A percentile compares a stretch with the other conserved stretches of the same genome.
Conservation (phyloP, 805 yeast genomes). For the Saturnispora mendoncae region DNA sequence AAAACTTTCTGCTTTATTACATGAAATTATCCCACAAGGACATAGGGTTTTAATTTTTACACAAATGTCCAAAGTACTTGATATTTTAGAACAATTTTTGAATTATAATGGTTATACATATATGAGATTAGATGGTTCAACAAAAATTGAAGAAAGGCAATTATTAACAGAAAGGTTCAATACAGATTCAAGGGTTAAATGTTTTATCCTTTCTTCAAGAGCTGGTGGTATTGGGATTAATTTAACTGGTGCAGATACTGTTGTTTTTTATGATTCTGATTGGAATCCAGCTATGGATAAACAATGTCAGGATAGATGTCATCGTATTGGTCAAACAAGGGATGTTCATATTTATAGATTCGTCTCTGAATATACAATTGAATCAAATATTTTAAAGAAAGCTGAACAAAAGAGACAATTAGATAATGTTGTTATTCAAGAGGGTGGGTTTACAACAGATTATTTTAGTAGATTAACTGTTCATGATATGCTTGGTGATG, state of each 20-base stretch:
- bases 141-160: slow-evolving; percentile 95
- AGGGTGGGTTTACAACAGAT: slow-evolving; percentile 97
- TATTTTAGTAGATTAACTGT: slow-evolving; percentile 85
- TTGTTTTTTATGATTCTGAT: slow-evolving; percentile 94
- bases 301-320: slow-evolving; percentile 98
- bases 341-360: slow-evolving; percentile 96
- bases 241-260: slow-evolving; percentile 97
- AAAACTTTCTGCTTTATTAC: slow-evolving; percentile 64
- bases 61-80: slow-evolving; percentile 96
- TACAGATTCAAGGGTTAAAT: slow-evolving; percentile 75
- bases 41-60: slow-evolving; percentile 94
- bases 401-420: slow-evolving; percentile 92
- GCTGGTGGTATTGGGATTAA: slow-evolving; percentile 99
- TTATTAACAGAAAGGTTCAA: slow-evolving; percentile 88
- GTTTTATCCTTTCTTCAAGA: slow-evolving; percentile 86
- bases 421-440: slow-evolving; percentile 93
- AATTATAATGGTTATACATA: slow-evolving; percentile 92
- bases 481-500: slow-evolving; percentile 70
- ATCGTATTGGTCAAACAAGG: slow-evolving; percentile 95
- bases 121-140: slow-evolving; percentile 94
- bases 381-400: slow-evolving; percentile 84
- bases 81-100: slow-evolving; percentile 83
- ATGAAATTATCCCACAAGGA: slow-evolving; percentile 72
- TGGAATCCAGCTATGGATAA: slow-evolving; percentile 99
- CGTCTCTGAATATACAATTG: slow-evolving; percentile 93